Evolutionary conservation across 2,329 filamentous ascomycete species (phyloP).

Genomic region (Ceratocystis eucalypticola): DNA sequence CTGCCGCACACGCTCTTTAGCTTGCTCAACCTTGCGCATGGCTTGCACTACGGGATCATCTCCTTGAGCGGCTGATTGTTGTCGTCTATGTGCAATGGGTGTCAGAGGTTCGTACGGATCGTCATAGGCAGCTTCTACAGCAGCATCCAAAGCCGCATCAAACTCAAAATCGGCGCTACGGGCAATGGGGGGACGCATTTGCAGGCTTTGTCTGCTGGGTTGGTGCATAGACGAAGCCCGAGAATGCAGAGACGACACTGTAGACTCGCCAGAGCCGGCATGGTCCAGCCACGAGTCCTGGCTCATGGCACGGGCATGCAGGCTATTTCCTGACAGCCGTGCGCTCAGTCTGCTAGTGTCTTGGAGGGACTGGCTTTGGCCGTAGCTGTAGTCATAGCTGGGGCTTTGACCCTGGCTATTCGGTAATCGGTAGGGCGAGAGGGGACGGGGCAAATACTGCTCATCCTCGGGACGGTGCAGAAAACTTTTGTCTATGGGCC

Average conservation of each 20-base stretch:
- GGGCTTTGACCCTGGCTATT: conserved; percentile 27
- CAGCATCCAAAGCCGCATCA: conserved; percentile 84
- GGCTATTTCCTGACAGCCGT: conserved; percentile 13
- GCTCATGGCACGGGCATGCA: conserved; percentile 47
- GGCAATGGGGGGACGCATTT: conserved; percentile 48
- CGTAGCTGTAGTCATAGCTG: conserved; percentile 24
- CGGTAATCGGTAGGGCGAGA: conserved; percentile 50
- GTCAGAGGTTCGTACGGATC: conserved; percentile 70
- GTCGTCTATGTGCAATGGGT: conserved; percentile 28
- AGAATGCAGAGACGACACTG: conserved; percentile 67
- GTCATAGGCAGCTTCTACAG: conserved; percentile 91
- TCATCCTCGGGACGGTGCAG: conserved; percentile 40
- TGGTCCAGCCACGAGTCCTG: conserved; percentile 88
- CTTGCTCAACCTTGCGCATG: conserved; percentile 55
- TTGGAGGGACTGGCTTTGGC: conserved; percentile 16
- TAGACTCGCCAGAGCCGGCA: conserved; percentile 74
- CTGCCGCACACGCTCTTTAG: conserved; percentile 61
- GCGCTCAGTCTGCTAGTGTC: conserved; percentile 20
- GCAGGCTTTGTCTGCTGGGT: conserved; percentile 13
- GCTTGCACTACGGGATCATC: conserved; percentile 31
- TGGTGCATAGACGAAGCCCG: conserved; percentile 56
- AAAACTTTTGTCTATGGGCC: conserved; percentile 18
- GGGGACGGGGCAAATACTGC: conserved; percentile 54
- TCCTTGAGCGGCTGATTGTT: conserved; percentile 29
- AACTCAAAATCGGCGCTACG: conserved; percentile 77